These are phyloP conservation scores for Taiwanofungus camphoratus DNA, from an alignment of 1,284 basidiomycete genomes.

Conservation along the genomic window DNA sequence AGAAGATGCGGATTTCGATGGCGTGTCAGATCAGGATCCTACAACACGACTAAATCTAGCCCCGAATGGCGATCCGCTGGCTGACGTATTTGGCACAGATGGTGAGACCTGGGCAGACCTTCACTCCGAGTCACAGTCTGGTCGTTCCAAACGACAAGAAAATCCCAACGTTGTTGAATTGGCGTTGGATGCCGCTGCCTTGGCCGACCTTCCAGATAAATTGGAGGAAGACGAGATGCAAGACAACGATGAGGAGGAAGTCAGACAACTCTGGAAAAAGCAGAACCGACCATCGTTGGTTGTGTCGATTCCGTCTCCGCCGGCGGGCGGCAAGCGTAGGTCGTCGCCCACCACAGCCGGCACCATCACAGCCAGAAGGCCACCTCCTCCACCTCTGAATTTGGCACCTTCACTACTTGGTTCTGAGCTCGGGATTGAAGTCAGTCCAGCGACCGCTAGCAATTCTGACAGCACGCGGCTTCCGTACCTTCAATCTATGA, in stretches of 20 bases:
- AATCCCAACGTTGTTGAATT: constrained; percentile 48
- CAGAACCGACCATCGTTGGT: constrained; percentile 30
- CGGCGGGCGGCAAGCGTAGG: constrained; percentile 17
- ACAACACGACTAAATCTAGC: constrained; percentile 17
- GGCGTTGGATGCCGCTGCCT: constrained; percentile 45
- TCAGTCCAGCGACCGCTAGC: constrained; percentile 15
- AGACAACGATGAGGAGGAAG: constrained; percentile 22
- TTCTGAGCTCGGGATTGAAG: constrained; percentile 13
- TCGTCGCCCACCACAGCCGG: constrained; percentile 25
- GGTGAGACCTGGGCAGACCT: constrained; percentile 57
- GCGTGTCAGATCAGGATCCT: constrained; percentile 19
- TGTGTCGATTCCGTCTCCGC: constrained; percentile 27
- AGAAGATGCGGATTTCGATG: constrained; percentile 18
- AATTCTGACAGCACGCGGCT: constrained; percentile 24
- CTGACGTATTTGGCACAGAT: constrained; percentile 51
- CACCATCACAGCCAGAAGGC: constrained; percentile 22
- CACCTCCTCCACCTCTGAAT: constrained; percentile 47
- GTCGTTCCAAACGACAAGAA: constrained; percentile 20
- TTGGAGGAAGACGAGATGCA: constrained; percentile 22
- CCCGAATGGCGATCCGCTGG: constrained; percentile 33
- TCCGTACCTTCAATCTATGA: constrained; percentile 27
- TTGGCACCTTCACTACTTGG: constrained; percentile 28
- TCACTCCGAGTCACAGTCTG: constrained; percentile 28
- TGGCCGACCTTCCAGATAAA: constrained; percentile 34
- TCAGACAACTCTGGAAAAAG: constrained; percentile 22